Conservation (phyloP, 768 basidiomycete genomes). For the Boletus pseudo-olivaceus region DNA sequence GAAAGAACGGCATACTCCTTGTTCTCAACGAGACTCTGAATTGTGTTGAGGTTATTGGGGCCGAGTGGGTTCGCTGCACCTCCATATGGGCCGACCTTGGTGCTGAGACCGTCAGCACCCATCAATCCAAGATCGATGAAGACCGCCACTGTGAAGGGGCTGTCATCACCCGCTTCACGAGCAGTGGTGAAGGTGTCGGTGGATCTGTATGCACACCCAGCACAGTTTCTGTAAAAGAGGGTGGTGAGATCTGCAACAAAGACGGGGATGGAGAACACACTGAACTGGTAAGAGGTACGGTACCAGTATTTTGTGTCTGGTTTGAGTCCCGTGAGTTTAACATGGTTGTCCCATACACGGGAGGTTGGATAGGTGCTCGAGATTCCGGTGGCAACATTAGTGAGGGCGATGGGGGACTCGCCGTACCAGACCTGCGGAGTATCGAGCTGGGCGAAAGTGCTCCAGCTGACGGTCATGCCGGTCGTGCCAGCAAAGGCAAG, state of each 20-base stretch:
- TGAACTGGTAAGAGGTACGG: slow-evolving; percentile 24
- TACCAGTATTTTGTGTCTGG: slow-evolving; percentile 28
- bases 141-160: slow-evolving; percentile 22
- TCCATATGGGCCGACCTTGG: slow-evolving; percentile 26
- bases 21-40: slow-evolving; percentile 28
- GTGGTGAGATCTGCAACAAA: not conserved
- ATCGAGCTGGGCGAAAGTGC: slow-evolving; percentile 18
- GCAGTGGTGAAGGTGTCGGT: slow-evolving; percentile 26
- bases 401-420: slow-evolving; percentile 15
- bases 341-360: slow-evolving; percentile 28
- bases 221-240: slow-evolving; percentile 18
- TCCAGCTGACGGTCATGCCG: slow-evolving; percentile 30
- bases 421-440: slow-evolving; percentile 27
- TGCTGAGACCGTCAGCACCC: slow-evolving; percentile 28
- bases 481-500: slow-evolving; percentile 24
- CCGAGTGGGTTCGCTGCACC: slow-evolving; percentile 21
- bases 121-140: slow-evolving; percentile 28
- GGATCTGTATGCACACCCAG: slow-evolving; percentile 24
- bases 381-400: slow-evolving; percentile 16
- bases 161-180: slow-evolving; percentile 16
- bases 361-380: slow-evolving; percentile 25
- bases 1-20: slow-evolving; percentile 19
- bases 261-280: not conserved
- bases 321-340: slow-evolving; percentile 24
- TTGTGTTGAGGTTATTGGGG: slow-evolving; percentile 26